Conservation (phyloP, 2,329 filamentous ascomycete genomes). For the Dactylellina parvicollis region DNA sequence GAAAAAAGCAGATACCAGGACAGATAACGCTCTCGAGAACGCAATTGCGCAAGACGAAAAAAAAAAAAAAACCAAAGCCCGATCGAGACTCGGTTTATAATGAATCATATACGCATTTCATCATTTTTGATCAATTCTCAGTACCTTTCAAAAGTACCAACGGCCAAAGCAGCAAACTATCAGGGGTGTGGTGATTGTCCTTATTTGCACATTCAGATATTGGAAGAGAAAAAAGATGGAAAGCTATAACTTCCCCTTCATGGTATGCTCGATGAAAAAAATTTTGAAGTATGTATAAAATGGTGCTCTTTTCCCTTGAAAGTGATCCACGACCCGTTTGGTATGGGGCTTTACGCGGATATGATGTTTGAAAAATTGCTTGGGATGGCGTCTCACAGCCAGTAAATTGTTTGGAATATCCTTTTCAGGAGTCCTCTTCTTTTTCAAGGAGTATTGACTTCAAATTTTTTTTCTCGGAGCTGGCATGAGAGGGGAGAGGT, state of each 20-base stretch:
- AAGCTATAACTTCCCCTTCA: background rate
- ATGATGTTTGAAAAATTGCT: too few relatives aligned
- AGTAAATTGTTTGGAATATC: background rate
- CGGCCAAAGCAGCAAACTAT: conserved; percentile 45
- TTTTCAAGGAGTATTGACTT: conserved; percentile 8
- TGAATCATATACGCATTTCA: background rate
- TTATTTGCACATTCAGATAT: conserved; percentile 4
- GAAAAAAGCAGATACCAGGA: too few relatives aligned
- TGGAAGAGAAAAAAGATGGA: conserved; percentile 17
- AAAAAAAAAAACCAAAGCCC: too few relatives aligned
- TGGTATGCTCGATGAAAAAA: background rate
- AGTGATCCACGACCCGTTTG: too few relatives aligned
- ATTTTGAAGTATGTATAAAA: background rate
- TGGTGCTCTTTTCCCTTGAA: too few relatives aligned
- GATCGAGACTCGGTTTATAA: too few relatives aligned
- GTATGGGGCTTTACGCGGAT: too few relatives aligned
- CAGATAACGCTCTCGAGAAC: too few relatives aligned
- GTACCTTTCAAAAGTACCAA: conserved; percentile 4
- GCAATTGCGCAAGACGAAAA: too few relatives aligned
- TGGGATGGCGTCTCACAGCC: too few relatives aligned
- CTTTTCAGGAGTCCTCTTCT: conserved; percentile 5
- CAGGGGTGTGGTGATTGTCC: conserved; percentile 48
- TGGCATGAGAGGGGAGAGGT: background rate
- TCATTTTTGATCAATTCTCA: background rate
- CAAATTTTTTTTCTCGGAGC: background rate